These are phyloP conservation scores for Fraxinus platypoda DNA, from an alignment of 305 asterid species.

Conservation along the genomic window DNA sequence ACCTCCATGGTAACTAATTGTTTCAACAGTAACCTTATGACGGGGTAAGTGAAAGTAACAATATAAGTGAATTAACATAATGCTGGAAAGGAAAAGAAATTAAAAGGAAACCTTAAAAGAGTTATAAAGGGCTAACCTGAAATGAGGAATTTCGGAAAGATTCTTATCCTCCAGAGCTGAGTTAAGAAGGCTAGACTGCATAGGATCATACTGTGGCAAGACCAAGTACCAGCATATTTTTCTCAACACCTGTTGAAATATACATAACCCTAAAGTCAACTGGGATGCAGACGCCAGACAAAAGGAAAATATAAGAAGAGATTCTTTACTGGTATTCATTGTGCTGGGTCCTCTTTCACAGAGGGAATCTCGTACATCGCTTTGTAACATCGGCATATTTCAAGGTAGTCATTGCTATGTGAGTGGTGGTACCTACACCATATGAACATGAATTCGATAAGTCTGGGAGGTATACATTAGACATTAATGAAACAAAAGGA, in stretches of 20 bases:
- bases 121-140: conserved; percentile 25
- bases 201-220: conserved; percentile 49
- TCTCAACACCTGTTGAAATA: conserved; percentile 37
- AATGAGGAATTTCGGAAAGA: conserved; percentile 51
- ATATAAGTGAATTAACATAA: background rate
- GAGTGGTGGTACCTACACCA: conserved; percentile 60
- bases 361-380: conserved; percentile 87
- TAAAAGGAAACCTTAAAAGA: background rate
- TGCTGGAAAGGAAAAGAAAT: conserved; percentile 6
- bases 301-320: background rate
- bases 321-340: conserved; percentile 70
- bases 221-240: conserved; percentile 58
- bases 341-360: conserved; percentile 71
- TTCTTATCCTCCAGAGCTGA: conserved; percentile 52
- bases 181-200: conserved; percentile 55
- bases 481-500: background rate
- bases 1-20: conserved; percentile 92
- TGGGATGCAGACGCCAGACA: background rate
- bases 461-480: conserved; percentile 3
- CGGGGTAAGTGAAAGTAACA: conserved; percentile 1
- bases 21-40: conserved; percentile 61
- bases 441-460: conserved; percentile 4
- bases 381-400: conserved; percentile 91
- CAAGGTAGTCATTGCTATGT: conserved; percentile 86
- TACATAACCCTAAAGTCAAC: background rate